Conservation (phyloP, 805 yeast genomes). For the Yarrowia phangngaensis region DNA sequence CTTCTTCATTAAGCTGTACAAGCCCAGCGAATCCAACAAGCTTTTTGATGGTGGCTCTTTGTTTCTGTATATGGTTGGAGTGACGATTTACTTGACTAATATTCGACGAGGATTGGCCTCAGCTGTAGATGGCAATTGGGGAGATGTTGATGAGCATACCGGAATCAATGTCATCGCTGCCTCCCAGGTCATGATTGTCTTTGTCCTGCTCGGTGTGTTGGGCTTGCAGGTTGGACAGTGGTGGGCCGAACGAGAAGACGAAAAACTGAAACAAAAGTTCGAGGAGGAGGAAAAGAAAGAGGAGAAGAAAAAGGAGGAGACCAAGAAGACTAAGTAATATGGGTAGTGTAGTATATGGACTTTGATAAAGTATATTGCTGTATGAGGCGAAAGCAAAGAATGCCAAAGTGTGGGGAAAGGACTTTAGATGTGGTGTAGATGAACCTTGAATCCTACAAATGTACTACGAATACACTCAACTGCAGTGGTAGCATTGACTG, state of each 20-base stretch:
- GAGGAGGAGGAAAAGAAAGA: slow-evolving; percentile 32
- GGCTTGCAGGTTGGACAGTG: slow-evolving; percentile 83
- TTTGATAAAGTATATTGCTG: too few relatives aligned
- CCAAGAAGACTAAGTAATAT: slow-evolving; percentile 29
- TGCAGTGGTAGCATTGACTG: too few relatives aligned
- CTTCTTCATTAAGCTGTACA: slow-evolving; percentile 69
- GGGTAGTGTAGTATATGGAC: too few relatives aligned
- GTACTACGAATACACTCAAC: too few relatives aligned
- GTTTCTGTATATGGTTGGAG: slow-evolving; percentile 64
- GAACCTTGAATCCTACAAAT: too few relatives aligned
- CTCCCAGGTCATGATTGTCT: slow-evolving; percentile 68
- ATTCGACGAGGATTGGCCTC: slow-evolving; percentile 74
- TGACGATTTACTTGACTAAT: slow-evolving; percentile 81
- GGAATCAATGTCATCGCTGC: slow-evolving; percentile 93
- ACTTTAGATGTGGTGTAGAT: too few relatives aligned
- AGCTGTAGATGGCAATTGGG: slow-evolving; percentile 76
- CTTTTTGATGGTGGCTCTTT: slow-evolving; percentile 87
- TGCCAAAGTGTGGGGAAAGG: too few relatives aligned
- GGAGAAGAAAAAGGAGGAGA: slow-evolving; percentile 22
- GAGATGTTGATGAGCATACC: slow-evolving; percentile 80
- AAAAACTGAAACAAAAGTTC: slow-evolving; percentile 28
- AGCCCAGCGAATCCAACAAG: slow-evolving; percentile 80
- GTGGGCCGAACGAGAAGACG: slow-evolving; percentile 67
- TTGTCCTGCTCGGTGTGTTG: slow-evolving; percentile 72
- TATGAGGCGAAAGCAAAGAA: too few relatives aligned